Evolutionary conservation across 1,284 basidiomycete genomes (phyloP).

Genomic region (Malassezia globosa): DNA sequence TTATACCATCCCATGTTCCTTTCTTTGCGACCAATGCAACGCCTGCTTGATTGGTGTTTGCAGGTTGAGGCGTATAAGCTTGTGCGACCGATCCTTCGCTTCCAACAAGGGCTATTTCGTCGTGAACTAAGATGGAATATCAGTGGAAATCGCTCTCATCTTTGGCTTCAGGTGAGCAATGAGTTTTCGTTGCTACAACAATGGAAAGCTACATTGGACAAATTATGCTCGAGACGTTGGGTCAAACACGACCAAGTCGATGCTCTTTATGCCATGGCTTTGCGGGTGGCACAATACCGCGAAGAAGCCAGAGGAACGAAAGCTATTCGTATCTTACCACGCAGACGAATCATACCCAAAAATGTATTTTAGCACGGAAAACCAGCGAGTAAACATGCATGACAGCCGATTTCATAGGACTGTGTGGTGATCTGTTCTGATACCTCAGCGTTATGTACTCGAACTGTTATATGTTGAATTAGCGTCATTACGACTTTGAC

Average conservation of each 20-base stretch:
- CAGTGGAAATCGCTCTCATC: neutral
- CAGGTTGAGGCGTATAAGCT: neutral
- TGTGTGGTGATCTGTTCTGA: no score
- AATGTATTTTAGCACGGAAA: no score
- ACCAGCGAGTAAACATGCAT: no score
- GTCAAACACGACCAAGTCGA: neutral
- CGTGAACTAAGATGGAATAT: conserved; percentile 10
- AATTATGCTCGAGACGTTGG: neutral
- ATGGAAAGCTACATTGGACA: neutral
- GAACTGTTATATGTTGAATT: no score
- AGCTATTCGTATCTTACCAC: neutral
- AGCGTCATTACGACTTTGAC: no score
- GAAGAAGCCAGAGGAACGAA: neutral
- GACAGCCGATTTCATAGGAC: no score
- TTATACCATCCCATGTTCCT: conserved; percentile 2
- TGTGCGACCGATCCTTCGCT: conserved; percentile 4
- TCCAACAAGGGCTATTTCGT: conserved; percentile 3
- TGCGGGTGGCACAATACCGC: neutral
- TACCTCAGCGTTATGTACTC: no score
- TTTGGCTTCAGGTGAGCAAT: conserved; percentile 3
- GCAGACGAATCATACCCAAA: neutral
- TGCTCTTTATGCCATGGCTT: conserved; percentile 3
- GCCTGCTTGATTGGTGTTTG: neutral
- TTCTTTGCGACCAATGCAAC: conserved; percentile 2
- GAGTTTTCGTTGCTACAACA: neutral